phyloP scores from a whole-genome alignment of 768 basidiomycete species.

The Boletus coccyginus region DNA sequence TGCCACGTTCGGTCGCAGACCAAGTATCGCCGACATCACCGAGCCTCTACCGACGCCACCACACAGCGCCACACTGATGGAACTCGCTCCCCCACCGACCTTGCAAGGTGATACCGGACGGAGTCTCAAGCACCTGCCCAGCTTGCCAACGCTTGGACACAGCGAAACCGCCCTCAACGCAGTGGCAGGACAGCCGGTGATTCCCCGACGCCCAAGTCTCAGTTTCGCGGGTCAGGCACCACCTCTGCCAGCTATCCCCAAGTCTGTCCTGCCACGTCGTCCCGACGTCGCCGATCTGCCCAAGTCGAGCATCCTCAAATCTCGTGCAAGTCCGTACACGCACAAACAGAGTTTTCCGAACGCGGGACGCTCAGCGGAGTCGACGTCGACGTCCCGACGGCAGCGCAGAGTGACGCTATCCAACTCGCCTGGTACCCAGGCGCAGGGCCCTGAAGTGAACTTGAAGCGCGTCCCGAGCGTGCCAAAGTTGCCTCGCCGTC shows the following conservation, averaged over 20 bases:
- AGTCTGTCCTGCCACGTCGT: not conserved
- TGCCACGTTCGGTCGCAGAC: slow-evolving; percentile 25
- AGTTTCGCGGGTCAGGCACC: not conserved
- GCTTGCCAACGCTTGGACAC: slow-evolving; percentile 18
- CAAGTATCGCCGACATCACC: slow-evolving; percentile 21
- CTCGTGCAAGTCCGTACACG: not conserved
- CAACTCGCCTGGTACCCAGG: slow-evolving; percentile 4
- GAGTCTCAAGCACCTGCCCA: slow-evolving; percentile 25
- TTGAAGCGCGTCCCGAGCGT: slow-evolving; percentile 18
- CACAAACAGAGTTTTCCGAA: slow-evolving; percentile 6
- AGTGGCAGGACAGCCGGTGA: not conserved
- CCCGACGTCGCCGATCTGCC: slow-evolving; percentile 7
- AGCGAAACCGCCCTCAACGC: not conserved
- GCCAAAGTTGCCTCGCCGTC: slow-evolving; percentile 25
- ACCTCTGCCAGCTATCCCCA: not conserved
- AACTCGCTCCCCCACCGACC: slow-evolving; percentile 19
- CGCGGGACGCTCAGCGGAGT: not conserved
- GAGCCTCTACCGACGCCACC: slow-evolving; percentile 21
- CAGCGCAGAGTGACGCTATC: slow-evolving; percentile 24
- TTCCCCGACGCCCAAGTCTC: slow-evolving; percentile 16
- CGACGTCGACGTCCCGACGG: not conserved
- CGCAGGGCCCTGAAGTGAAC: not conserved
- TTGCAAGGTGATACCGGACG: slow-evolving; percentile 9
- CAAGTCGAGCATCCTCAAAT: slow-evolving; percentile 16
- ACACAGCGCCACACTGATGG: slow-evolving; percentile 4